These are phyloP conservation scores for Colletotrichum nymphaeae DNA, from an alignment of 2,329 filamentous ascomycete species.

Conservation along the genomic window DNA sequence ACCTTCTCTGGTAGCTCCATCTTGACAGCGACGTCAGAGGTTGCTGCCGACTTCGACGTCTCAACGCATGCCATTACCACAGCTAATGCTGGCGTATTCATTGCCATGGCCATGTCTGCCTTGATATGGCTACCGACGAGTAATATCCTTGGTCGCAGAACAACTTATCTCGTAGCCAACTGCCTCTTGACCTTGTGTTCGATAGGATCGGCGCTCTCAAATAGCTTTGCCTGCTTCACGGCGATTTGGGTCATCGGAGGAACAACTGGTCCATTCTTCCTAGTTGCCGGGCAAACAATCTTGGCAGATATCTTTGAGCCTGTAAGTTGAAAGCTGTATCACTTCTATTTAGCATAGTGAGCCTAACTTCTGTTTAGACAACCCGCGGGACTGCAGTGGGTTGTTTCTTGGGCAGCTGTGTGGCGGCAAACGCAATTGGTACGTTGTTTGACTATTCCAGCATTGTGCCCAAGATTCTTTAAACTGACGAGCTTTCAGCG, in stretches of 20 bases:
- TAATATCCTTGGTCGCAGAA: constrained; percentile 41
- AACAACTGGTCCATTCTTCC: constrained; percentile 33
- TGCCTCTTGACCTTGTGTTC: constrained; percentile 75
- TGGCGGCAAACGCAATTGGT: constrained; percentile 34
- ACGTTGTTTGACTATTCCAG: not conserved
- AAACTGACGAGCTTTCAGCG: not conserved
- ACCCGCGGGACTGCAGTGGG: constrained; percentile 33
- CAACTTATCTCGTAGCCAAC: constrained; percentile 61
- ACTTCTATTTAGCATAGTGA: not conserved
- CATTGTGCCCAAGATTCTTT: not conserved
- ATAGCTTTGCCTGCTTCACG: constrained; percentile 73
- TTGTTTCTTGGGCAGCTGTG: constrained; percentile 35
- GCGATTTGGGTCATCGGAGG: constrained; percentile 35
- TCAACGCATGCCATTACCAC: constrained; percentile 78
- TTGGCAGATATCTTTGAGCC: constrained; percentile 37
- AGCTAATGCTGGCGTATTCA: constrained; percentile 80
- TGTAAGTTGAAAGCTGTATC: not conserved
- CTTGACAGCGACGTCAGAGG: constrained; percentile 78
- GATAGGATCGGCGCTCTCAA: constrained; percentile 78
- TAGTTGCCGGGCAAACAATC: constrained; percentile 34
- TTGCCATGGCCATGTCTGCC: constrained; percentile 78
- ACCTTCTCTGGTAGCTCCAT: constrained; percentile 84
- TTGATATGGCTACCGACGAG: constrained; percentile 80
- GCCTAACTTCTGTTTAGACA: constrained; percentile 15
- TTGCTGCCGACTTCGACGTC: constrained; percentile 72